phyloP scores from a whole-genome alignment of 2,329 filamentous ascomycete genomes.

The Alternaria conjuncta region DNA sequence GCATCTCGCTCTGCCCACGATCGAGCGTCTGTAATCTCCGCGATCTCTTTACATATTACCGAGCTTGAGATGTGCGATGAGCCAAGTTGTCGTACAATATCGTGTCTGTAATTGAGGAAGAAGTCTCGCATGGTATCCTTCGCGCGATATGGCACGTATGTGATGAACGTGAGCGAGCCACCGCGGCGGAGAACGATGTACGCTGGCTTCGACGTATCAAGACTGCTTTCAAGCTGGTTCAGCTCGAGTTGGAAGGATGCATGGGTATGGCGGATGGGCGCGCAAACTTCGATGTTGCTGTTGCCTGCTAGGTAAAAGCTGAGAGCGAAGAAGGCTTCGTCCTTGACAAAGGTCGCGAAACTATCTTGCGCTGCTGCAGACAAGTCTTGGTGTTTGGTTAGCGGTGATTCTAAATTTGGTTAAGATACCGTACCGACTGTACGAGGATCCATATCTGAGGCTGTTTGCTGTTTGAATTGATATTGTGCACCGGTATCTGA shows the following conservation, averaged over 20 bases:
- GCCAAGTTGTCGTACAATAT: constrained; percentile 21
- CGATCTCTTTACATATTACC: constrained; percentile 37
- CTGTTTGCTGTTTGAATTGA: not conserved
- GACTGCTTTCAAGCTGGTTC: constrained; percentile 21
- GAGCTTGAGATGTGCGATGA: constrained; percentile 17
- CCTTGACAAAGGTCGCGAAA: not conserved
- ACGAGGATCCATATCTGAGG: not conserved
- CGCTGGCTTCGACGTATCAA: constrained; percentile 20
- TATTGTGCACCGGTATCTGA: not conserved
- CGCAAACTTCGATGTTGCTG: not conserved
- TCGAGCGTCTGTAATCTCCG: constrained; percentile 32
- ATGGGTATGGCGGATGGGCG: not conserved
- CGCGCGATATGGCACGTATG: constrained; percentile 30
- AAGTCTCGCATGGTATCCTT: constrained; percentile 4
- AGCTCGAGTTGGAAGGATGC: constrained; percentile 20
- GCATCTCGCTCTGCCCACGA: constrained; percentile 34
- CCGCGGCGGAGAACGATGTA: constrained; percentile 30
- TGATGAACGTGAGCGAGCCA: constrained; percentile 22
- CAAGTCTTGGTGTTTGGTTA: not conserved
- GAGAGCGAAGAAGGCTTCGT: not conserved
- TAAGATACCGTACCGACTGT: not conserved
- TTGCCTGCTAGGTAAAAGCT: not conserved
- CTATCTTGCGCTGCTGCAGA: not conserved
- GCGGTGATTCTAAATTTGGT: fast-evolving
- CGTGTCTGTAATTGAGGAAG: constrained; percentile 20